Evolutionary conservation across 108 stramenopile species (phyloP), one percentile per base, ranked within the genome.

Genomic region (Cyclotella cryptica): DNA sequence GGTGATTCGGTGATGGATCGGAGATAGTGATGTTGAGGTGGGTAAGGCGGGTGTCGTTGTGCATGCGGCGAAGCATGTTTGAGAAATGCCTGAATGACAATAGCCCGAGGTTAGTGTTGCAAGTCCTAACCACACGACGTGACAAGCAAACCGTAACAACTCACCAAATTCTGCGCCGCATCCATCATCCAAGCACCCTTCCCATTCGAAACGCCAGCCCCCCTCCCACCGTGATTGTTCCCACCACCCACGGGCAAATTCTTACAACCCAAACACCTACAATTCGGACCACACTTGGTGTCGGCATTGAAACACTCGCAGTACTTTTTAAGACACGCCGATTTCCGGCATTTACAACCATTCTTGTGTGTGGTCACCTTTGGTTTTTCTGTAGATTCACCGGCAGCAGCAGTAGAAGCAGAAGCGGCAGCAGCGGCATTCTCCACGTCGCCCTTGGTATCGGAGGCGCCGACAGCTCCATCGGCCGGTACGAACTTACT

Each of bases 331-430:
- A 98, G 86, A 79, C 98, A 99, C 26, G 87, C 87, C 14, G 84
- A 88, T 68, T 94, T 97, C 18, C 95, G 88, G 82, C 98, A 99
- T 71, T 97, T 96, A 84, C 98, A 99, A 30, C 98, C 98, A 18
- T 87, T 53, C 71, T 95, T 94, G 86, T 97, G 96, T 15, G 90
- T 84, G 43, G 73, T 54, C 41, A 65, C 65, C 42, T 44, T 42
- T 59, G 6, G 2, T 35, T 35, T 35, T 35, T 35, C 35, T 35
- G 35, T 35, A 35, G 35, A 2, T 35, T 35, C 35, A 41, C 26
- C 47, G 72, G 40, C 24, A 63, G 62, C 27, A 62, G 78, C 75
- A 74, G 87, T 26, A 72, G 55, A 66, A 82, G 85, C 3, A n/a
- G n/a, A n/a, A n/a, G n/a, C n/a, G n/a, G n/a, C n/a, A n/a, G n/a